phyloP scores from a whole-genome alignment of 306 rosid genomes.

The Rosa persica region DNA sequence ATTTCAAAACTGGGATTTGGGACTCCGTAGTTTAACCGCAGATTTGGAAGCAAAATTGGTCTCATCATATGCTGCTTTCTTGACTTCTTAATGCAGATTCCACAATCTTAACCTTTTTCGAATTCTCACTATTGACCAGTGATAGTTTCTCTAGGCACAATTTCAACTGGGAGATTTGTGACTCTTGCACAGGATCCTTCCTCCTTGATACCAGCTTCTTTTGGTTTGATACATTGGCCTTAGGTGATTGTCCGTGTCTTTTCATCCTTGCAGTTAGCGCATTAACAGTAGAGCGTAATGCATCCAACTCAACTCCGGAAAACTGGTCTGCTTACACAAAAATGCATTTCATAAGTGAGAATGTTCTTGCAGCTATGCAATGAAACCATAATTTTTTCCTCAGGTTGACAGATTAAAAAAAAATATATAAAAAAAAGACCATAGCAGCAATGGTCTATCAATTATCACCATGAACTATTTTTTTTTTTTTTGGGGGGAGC shows the following conservation, averaged over 20 bases:
- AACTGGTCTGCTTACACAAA: slow-evolving; percentile 54
- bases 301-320: slow-evolving; percentile 72
- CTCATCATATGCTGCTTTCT: slow-evolving; percentile 46
- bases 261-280: slow-evolving; percentile 64
- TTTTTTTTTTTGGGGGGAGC: too few relatives aligned
- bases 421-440: neutral
- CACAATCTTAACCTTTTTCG: slow-evolving; percentile 69
- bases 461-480: neutral
- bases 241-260: slow-evolving; percentile 50
- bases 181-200: slow-evolving; percentile 49
- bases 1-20: neutral
- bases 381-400: neutral
- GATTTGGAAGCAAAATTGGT: slow-evolving; percentile 18
- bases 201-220: slow-evolving; percentile 45
- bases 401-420: neutral
- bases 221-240: slow-evolving; percentile 42
- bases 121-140: slow-evolving; percentile 62
- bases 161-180: slow-evolving; percentile 67
- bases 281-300: slow-evolving; percentile 69
- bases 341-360: slow-evolving; percentile 2
- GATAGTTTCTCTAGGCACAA: slow-evolving; percentile 69
- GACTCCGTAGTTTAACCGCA: neutral
- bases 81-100: slow-evolving; percentile 55
- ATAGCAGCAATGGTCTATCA: neutral
- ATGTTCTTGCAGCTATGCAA: slow-evolving; percentile 8